Conservation (phyloP, 2,329 filamentous ascomycete species). For the Fonsecaea multimorphosa region DNA sequence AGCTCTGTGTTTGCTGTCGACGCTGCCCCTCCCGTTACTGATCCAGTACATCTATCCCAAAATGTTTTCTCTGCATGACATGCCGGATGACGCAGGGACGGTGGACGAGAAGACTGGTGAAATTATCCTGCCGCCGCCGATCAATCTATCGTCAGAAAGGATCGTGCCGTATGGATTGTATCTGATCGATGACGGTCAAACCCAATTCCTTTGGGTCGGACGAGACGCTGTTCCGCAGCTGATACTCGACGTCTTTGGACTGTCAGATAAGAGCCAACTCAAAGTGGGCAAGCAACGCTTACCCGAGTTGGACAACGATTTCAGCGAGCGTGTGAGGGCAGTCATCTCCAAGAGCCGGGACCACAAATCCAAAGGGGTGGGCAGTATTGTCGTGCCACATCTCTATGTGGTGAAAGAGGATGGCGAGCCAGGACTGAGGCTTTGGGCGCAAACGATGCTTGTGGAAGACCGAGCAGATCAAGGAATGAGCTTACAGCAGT, state of each 20-base stretch:
- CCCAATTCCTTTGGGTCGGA: slow-evolving; percentile 96
- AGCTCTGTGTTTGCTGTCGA: slow-evolving; percentile 91
- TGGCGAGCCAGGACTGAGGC: slow-evolving; percentile 89
- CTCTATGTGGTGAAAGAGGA: slow-evolving; percentile 94
- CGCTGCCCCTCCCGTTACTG: slow-evolving; percentile 47
- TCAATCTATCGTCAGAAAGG: slow-evolving; percentile 87
- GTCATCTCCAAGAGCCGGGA: slow-evolving; percentile 93
- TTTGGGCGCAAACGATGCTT: slow-evolving; percentile 96
- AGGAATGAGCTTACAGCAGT: slow-evolving; percentile 89
- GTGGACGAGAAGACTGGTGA: slow-evolving; percentile 86
- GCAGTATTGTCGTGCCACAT: slow-evolving; percentile 90
- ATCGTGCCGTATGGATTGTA: slow-evolving; percentile 91
- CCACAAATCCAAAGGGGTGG: slow-evolving; percentile 82
- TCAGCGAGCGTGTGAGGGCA: slow-evolving; percentile 90
- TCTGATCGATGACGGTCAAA: slow-evolving; percentile 95
- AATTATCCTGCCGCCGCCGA: slow-evolving; percentile 80
- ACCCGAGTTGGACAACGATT: slow-evolving; percentile 90
- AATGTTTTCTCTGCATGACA: slow-evolving; percentile 83
- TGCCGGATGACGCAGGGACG: slow-evolving; percentile 90
- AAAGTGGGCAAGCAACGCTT: slow-evolving; percentile 89
- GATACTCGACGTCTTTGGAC: slow-evolving; percentile 85
- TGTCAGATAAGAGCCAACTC: slow-evolving; percentile 79
- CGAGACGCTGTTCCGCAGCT: slow-evolving; percentile 91
- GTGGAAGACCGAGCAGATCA: slow-evolving; percentile 96
- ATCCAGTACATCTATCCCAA: slow-evolving; percentile 61